Evolutionary conservation across 2,329 filamentous ascomycete species (phyloP).

Genomic region (Claviceps paspali): DNA sequence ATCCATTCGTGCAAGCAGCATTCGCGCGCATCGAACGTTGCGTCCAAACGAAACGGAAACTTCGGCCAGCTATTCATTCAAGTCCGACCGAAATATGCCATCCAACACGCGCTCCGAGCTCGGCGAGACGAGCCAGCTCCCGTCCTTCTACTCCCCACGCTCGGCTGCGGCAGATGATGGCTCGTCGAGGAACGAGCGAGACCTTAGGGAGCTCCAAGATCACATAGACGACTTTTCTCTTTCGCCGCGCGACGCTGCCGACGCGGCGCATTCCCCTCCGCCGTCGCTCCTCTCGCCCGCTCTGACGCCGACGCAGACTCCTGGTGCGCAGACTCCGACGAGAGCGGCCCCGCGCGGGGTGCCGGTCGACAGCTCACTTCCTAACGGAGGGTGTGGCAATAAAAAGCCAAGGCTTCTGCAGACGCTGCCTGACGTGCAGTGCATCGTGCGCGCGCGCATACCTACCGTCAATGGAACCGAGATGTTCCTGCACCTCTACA

Average conservation of each 20-base stretch:
- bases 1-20: constrained; percentile 1
- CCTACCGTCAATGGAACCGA: constrained; percentile 83
- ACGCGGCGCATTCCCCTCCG: constrained; percentile 21
- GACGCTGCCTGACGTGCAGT: constrained; percentile 71
- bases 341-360: constrained; percentile 32
- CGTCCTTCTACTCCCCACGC: constrained; percentile 32
- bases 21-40: neutral
- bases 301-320: constrained; percentile 59
- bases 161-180: constrained; percentile 14
- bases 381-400: constrained; percentile 42
- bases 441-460: constrained; percentile 86
- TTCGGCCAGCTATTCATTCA: no score
- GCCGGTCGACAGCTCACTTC: constrained; percentile 43
- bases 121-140: constrained; percentile 21
- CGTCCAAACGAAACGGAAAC: no score
- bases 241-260: constrained; percentile 13
- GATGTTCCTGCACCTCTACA: constrained; percentile 94
- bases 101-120: constrained; percentile 3
- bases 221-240: constrained; percentile 23
- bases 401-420: constrained; percentile 59
- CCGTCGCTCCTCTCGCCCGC: constrained; percentile 73
- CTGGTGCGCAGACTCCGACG: constrained; percentile 39
- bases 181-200: constrained; percentile 6
- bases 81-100: constrained; percentile 4
- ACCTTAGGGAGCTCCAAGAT: constrained; percentile 10